phyloP scores from a whole-genome alignment of 768 basidiomycete species.

The Trametes cinnabarina region DNA sequence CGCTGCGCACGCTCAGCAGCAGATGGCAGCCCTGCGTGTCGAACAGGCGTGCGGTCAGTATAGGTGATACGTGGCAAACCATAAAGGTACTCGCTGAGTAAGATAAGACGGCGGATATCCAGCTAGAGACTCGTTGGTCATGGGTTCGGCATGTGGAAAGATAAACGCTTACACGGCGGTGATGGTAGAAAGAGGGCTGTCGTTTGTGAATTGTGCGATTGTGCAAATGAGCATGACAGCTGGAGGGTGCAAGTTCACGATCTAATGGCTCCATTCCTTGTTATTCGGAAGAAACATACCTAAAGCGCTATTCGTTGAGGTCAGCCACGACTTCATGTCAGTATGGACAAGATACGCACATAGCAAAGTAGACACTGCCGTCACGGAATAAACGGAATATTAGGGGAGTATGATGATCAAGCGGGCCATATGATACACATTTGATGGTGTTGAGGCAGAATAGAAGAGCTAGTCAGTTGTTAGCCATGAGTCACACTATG shows the following conservation, averaged over 20 bases:
- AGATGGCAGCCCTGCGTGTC: constrained; percentile 22
- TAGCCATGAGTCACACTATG: neutral
- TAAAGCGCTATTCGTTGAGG: neutral
- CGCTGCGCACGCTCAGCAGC: constrained; percentile 19
- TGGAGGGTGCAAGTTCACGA: neutral
- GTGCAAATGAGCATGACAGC: constrained; percentile 13
- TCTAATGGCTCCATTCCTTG: no score
- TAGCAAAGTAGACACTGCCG: constrained; percentile 15
- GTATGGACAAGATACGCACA: neutral
- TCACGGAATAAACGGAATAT: constrained; percentile 17
- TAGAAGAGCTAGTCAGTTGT: constrained; percentile 8
- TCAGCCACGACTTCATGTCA: neutral
- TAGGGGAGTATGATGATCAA: constrained; percentile 11
- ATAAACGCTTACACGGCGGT: constrained; percentile 5
- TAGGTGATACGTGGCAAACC: neutral
- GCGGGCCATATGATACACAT: constrained; percentile 18
- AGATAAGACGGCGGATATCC: constrained; percentile 21
- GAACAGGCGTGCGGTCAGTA: no score
- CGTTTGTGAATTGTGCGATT: neutral
- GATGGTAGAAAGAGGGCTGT: neutral
- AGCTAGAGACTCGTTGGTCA: neutral
- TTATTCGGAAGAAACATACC: constrained; percentile 2
- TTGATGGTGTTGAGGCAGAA: constrained; percentile 16
- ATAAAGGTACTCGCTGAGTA: constrained; percentile 15
- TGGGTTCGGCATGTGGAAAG: neutral